Evolutionary conservation across 495 filamentous ascomycete genomes (phyloP), one percentile per base, ranked within the genome.

Genomic region (Elasticomyces elasticus): DNA sequence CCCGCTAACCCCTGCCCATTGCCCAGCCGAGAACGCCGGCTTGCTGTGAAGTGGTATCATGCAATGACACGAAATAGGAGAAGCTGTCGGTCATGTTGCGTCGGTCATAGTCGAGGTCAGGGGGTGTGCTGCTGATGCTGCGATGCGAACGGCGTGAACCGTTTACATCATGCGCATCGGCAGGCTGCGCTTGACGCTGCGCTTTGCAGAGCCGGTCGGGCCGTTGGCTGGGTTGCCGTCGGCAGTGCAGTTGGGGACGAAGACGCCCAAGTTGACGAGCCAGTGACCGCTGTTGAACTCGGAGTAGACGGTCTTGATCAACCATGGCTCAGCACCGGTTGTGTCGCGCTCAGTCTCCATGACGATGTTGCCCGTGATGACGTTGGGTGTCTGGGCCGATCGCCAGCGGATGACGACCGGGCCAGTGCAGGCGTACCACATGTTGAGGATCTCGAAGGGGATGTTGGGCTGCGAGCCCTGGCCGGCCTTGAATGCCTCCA

Each of bases 341-440:
- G 48, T 56, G 48, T 24, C 27, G 27, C 48, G 54, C n/a, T 5
- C 38, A n/a, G 40, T 38, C 54, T 57, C 54, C 15, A 57, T 42
- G 38, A 57, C 48, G 40, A 57, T 57, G 47, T 51, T 57, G 48
- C 54, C 54, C 9, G 54, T 57, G 51, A 54, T 33, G 17, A 26
- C 9, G 38, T 59, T 37, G 19, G 55, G 48, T 19, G 37, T 19
- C 48, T 52, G 49, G 55, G 26, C 27, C 2, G 55, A 52, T 22
- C 27, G 19, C 57, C 57, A 60, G 26, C 57, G 51, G 33, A 60
- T 51, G 45, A 60, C 49, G 52, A 60, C 57, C 1, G 54, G 46
- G 45, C 38, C 52, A 1, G n/a, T 31, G 53, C 57, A 60, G 7
- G 52, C 49, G 57, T 60, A 46, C 57, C 57, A 60, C n/a, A 56